These are phyloP conservation scores for Teunomyces kruisii DNA, from an alignment of 805 yeast genomes.

Conservation along the genomic window DNA sequence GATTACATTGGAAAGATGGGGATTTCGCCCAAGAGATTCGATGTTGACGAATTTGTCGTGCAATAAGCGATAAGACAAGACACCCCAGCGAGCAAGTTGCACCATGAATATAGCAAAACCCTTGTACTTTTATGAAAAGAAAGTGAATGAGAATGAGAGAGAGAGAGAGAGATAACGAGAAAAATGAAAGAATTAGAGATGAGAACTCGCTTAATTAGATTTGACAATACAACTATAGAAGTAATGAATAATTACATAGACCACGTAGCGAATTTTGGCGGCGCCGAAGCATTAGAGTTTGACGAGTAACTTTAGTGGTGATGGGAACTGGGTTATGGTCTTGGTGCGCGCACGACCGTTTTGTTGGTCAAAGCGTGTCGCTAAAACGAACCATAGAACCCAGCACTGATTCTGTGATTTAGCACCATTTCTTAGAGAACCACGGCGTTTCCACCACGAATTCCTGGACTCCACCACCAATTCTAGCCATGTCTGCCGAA, in stretches of 20 bases:
- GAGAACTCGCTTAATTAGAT: background rate
- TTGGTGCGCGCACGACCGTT: background rate
- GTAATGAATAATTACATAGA: background rate
- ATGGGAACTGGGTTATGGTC: no score
- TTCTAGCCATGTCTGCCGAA: background rate
- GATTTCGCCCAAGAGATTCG: conserved; percentile 22
- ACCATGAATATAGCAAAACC: no score
- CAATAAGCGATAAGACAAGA: conserved; percentile 12
- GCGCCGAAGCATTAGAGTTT: no score
- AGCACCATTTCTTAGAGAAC: no score
- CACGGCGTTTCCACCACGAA: no score
- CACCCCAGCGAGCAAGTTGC: no score
- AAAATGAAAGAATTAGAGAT: background rate
- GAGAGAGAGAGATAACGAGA: background rate
- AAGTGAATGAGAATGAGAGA: no score
- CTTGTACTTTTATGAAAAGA: no score
- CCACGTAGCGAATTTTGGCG: no score
- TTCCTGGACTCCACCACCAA: background rate
- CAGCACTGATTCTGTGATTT: background rate
- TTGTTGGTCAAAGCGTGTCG: background rate
- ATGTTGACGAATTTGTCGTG: conserved; percentile 17
- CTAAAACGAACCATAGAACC: background rate
- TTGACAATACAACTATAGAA: background rate
- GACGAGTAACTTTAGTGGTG: no score
- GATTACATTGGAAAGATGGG: conserved; percentile 68